Percentiles rank a stretch among this genome's conserved stretches.
phyloP scores from a whole-genome alignment of 179 eudicot species.

The Heliamphora pulchella region DNA sequence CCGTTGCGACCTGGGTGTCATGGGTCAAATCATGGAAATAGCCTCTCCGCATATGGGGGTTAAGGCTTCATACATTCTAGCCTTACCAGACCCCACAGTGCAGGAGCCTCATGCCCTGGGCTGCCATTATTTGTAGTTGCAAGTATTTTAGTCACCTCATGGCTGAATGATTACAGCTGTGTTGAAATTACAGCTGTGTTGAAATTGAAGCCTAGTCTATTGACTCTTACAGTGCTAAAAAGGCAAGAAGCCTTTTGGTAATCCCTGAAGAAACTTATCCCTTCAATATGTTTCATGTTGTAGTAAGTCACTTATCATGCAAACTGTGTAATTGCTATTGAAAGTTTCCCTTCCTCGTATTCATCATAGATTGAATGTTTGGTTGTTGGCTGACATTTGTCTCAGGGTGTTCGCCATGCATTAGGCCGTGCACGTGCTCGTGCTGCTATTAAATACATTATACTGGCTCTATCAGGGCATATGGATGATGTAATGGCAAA shows the following conservation, averaged over 20 bases:
- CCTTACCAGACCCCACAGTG: no score
- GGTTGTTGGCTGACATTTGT: neutral
- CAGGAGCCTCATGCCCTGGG: no score
- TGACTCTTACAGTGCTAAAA: neutral
- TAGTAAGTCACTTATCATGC: neutral
- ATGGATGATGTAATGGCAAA: slow-evolving; percentile 69
- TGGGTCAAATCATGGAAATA: no score
- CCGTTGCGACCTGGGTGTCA: no score
- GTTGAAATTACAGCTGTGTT: no score
- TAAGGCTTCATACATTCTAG: no score
- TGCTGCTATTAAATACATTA: slow-evolving; percentile 64
- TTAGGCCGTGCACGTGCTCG: slow-evolving; percentile 50
- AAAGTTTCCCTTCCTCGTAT: neutral
- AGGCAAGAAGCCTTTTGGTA: neutral
- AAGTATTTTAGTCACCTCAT: neutral
- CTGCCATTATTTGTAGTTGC: neutral
- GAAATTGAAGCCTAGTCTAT: slow-evolving; percentile 4
- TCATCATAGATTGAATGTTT: neutral
- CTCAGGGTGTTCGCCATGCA: slow-evolving; percentile 48
- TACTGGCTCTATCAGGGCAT: slow-evolving; percentile 69
- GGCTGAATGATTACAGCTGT: slow-evolving; percentile 5
- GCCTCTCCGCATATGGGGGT: no score
- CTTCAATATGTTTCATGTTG: neutral
- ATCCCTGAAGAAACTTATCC: neutral
- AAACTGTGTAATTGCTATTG: slow-evolving; percentile 3